These are phyloP conservation scores for Fusarium camptoceras DNA, from an alignment of 2,329 filamentous ascomycete genomes.

Conservation along the genomic window DNA sequence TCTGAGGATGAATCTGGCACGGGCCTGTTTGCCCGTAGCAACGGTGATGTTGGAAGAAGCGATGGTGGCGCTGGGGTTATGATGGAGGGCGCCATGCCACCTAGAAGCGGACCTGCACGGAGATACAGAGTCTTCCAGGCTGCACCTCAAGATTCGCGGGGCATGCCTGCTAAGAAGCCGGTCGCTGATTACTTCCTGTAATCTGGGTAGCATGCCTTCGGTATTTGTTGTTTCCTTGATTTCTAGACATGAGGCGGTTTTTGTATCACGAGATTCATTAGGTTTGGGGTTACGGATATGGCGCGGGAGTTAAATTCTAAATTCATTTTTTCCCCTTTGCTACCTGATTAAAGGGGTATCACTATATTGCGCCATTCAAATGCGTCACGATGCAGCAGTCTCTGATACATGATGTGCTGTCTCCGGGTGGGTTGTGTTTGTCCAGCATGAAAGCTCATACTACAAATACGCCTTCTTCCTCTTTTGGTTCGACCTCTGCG, in stretches of 20 bases:
- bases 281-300: conserved; percentile 39
- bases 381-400: conserved; percentile 24
- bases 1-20: conserved; percentile 86
- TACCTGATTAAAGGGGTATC: conserved; percentile 33
- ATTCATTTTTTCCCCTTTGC: conserved; percentile 17
- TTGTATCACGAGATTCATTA: conserved; percentile 38
- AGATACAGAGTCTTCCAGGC: conserved; percentile 96
- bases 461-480: conserved; percentile 9
- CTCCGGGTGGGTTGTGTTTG: not conserved
- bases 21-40: conserved; percentile 75
- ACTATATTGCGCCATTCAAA: conserved; percentile 21
- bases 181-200: conserved; percentile 95
- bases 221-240: conserved; percentile 9
- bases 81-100: conserved; percentile 59
- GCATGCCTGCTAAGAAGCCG: conserved; percentile 99
- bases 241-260: conserved; percentile 20
- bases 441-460: conserved; percentile 15
- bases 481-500: conserved; percentile 15
- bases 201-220: conserved; percentile 19
- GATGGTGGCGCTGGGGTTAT: conserved; percentile 63
- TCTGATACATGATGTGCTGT: not conserved
- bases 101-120: conserved; percentile 78
- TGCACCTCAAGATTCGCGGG: conserved; percentile 92
- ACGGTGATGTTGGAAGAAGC: conserved; percentile 74
- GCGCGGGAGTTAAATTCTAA: conserved; percentile 41